Percentiles rank a stretch among this genome's conserved stretches.
These are phyloP conservation scores for Fraxinus cuspidata DNA, from an alignment of 257 asterid species.

Conservation along the genomic window DNA sequence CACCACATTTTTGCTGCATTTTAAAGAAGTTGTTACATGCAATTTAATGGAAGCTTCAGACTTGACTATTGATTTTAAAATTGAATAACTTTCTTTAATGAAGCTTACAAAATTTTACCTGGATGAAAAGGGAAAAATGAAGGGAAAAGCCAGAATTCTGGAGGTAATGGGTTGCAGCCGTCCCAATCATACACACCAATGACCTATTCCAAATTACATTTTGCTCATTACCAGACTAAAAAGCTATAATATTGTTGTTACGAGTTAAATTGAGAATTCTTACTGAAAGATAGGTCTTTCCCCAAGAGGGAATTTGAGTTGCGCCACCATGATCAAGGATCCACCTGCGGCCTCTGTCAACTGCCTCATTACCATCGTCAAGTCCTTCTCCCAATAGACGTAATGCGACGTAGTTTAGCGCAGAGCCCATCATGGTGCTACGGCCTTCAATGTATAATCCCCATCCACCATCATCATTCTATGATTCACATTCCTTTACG, in stretches of 20 bases:
- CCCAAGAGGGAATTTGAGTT: conserved; percentile 16
- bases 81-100: too few species aligned
- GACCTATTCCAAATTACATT: background rate
- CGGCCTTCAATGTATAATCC: conserved; percentile 21
- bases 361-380: conserved; percentile 13
- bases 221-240: too few species aligned
- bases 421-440: conserved; percentile 21
- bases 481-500: background rate
- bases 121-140: conserved; percentile 15
- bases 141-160: conserved; percentile 17
- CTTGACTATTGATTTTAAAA: too few species aligned
- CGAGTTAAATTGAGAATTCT: background rate
- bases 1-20: conserved; percentile 85
- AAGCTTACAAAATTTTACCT: background rate
- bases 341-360: conserved; percentile 15
- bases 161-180: conserved; percentile 19
- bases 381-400: conserved; percentile 16
- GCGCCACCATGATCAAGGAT: conserved; percentile 22
- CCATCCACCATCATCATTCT: conserved; percentile 28
- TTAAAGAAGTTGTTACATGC: background rate
- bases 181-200: conserved; percentile 21
- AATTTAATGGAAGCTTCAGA: background rate
- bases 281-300: conserved; percentile 21
- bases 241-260: too few species aligned
- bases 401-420: conserved; percentile 5